Base-by-base conservation (phyloP, 2,329 filamentous ascomycete genomes). In the Talaromyces sp. region DNA sequence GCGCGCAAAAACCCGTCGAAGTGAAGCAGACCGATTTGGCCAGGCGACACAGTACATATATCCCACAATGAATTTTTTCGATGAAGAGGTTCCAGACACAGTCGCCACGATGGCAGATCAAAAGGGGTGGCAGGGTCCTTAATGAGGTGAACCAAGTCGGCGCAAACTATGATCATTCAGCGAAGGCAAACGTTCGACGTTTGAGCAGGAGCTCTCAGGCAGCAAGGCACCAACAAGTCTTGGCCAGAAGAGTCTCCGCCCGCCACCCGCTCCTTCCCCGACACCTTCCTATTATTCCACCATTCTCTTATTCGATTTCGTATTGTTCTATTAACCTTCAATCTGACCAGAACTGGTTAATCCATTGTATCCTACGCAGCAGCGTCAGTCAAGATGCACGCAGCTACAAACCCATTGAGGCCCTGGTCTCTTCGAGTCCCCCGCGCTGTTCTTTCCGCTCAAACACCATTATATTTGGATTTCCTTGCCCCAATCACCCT, bases 401-500 rank as follows among this genome's bases (percentile, higher is more conserved):
- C 52, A 8, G 52, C 52, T 56, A 19, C 52, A 4, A 62, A 24
- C 31, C 11, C 45, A 54, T 24, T 54, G 19, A 47, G 48, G 39
- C 13, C 7, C 8, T 27, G 50, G 16, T 19, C 24, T 16, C 22
- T 57, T 7, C 24, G 41, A 31, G 10, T 43, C 24, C 9, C 50
- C 16, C 50, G 50, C 31, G 19, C 24, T 33, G 61, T 22, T 10
- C 11, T 57, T 22, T 47, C 50, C 41, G 66, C 68, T 19, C 31
- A 67, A 19, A 68, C 69, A 3, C 72, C 74, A 0, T 57, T 74
- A n/a, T 70, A 73, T 22, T 73, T 78, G 31, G 75, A 78, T 63
- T 78, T 78, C 63, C 75, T 78, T 54, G 74, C 72, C 5, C 76
- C 76, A 5, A 74, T 66, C 62, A 67, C 68, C 60, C 64, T 69